Base-by-base conservation (phyloP, 2,329 filamentous ascomycete genomes). In the Sporothrix globosa region DNA sequence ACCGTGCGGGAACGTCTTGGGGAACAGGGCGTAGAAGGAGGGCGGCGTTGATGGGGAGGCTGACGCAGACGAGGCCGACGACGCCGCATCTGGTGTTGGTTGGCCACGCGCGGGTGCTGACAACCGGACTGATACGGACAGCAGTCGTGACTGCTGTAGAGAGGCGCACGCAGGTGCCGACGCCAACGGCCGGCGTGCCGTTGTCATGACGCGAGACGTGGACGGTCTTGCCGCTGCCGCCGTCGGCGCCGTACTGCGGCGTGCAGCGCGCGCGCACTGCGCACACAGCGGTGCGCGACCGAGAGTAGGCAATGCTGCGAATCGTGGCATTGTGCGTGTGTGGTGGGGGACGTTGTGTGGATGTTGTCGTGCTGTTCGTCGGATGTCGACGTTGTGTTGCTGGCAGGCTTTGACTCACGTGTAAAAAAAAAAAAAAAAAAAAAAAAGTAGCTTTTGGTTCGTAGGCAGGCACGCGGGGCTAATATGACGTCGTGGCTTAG, bases 11-110 rank as follows among this genome's bases (percentile, higher is more conserved):
- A 97, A 85, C 3, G 93, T 92, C 44, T 86, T 78, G 1, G 94
- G 93, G 84, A 99, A 99, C 81, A 98, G 88, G 70, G 90, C 88
- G 85, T 97, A 98, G 84, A 95, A 80, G 10, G 75, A 72, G 13
- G 72, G 73, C 21, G 69, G 24, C 5, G 56, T 19, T 19, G 63
- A 19, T 10, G 11, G 21, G 11, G 50, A 13, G 7, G 60, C 19
- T 7, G 68, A 70, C 10, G 71, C 14, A 3, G 52, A 54, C 3
- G 68, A 70, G 14, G 71, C 13, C 10, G 52, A 54, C 5, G 21
- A 7, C 4, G 39, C 19, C 11, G 50, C 21, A 2, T 24, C 53
- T 1, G 48, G 1, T 27, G 52, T 24, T 14, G 63, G 24, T 19
- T 24, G 46, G 24, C 19, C 11, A 27, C 63, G 63, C 3, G 4